Base-by-base conservation (phyloP, 768 basidiomycete genomes). In the Tulasnella sp. region DNA sequence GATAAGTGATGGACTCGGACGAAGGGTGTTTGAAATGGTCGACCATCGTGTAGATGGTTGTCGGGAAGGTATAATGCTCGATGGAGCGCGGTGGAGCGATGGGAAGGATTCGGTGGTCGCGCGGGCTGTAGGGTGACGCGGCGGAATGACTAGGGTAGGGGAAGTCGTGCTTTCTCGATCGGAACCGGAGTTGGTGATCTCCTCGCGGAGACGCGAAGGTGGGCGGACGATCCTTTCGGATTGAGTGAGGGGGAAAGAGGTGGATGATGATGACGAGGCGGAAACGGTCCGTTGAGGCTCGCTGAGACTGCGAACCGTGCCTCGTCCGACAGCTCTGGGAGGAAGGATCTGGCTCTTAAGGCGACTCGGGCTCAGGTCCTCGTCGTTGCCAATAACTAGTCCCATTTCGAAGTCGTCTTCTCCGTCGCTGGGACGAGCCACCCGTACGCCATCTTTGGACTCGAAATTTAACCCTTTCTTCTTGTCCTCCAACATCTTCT, bases 351-450 rank as follows among this genome's bases (percentile, higher is more conserved):
- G 37, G 35, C 52, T 62, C 52, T 44, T 81, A 26, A 94, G 84
- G 69, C 90, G 83, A 78, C 89, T 90, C 16, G 91, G 90, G 77
- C 89, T 92, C 64, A 94, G 86, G 77, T 94, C 91, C 69, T 85
- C 86, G 78, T 92, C 92, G 74, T 91, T 90, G 76, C 90, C 89
- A 76, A 95, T 89, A 75, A 93, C 85, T 68, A 95, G 87, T 16
- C 92, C 92, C 74, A 85, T 85, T 80, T 95, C 92, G 75, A 94
- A 93, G 78, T 93, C 90, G 74, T 94, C 92, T 76, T 94, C 92
- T 22, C 40, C 73, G 14, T 74, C 75, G 41, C 47, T 74, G 17
- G 88, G 85, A 72, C 80, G 83, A 32, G 86, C 81, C 7, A 85
- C 77, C 75, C 86, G 89, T 75, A 84, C 78, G 22, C 80, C 80